These are phyloP conservation scores for Bolboschoenoplectus hybrid DNA, from an alignment of 202 grass and related monocot species.

Conservation along the genomic window DNA sequence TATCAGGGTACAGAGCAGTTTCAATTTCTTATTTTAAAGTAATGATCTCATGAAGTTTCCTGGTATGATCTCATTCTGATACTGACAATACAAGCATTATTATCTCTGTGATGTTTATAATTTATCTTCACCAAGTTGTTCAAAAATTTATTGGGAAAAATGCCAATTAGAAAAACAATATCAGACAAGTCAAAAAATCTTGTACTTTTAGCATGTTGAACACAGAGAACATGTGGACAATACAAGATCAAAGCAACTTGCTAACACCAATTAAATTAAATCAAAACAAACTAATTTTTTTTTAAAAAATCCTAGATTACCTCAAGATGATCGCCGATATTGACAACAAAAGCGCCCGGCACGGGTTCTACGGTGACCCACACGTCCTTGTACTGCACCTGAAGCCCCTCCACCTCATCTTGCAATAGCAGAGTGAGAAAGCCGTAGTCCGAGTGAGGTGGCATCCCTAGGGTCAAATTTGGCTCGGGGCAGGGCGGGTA, in stretches of 20 bases:
- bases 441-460: slow-evolving; percentile 83
- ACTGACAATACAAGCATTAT: not conserved
- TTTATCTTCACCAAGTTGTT: not conserved
- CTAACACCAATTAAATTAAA: not conserved
- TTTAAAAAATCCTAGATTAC: slow-evolving; percentile 34
- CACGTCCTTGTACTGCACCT: slow-evolving; percentile 48
- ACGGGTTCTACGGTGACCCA: slow-evolving; percentile 80
- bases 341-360: slow-evolving; percentile 61
- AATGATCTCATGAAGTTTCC: not conserved
- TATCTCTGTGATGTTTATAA: slow-evolving; percentile 18
- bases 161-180: not conserved
- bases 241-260: not conserved
- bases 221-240: not conserved
- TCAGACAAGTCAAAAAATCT: not conserved
- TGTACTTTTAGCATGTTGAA: not conserved
- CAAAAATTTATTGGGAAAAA: not conserved
- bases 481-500: slow-evolving; percentile 85
- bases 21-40: not conserved
- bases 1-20: not conserved
- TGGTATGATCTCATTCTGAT: not conserved
- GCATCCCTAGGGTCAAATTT: slow-evolving; percentile 82
- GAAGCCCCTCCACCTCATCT: slow-evolving; percentile 70
- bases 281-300: not conserved
- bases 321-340: slow-evolving; percentile 95
- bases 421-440: slow-evolving; percentile 79